Percentiles rank a stretch among this genome's conserved stretches.
Conservation (phyloP, 2,329 filamentous ascomycete species). For the Trichoderma sp. region DNA sequence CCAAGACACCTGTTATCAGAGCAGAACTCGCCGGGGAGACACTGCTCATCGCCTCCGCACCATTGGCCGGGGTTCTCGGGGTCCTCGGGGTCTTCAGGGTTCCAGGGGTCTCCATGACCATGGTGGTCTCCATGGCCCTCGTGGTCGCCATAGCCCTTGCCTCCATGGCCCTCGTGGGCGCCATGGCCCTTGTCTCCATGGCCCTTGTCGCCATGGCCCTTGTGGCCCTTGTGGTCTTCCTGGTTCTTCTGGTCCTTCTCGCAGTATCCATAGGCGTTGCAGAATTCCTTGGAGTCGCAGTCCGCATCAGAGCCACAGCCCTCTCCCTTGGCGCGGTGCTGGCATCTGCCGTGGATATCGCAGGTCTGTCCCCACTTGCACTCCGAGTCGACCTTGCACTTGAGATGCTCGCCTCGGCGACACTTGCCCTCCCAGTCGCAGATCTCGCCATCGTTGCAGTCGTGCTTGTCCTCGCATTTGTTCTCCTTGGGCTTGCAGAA, state of each 20-base stretch:
- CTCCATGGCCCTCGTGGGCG: too few species aligned
- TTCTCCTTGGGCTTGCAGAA: conserved; percentile 13
- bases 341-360: conserved; percentile 16
- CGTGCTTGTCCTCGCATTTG: conserved; percentile 1
- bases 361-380: conserved; percentile 6
- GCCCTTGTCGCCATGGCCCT: too few species aligned
- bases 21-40: conserved; percentile 5
- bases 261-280: conserved; percentile 17
- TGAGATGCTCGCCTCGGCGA: conserved; percentile 7
- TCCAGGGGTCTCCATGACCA: too few species aligned
- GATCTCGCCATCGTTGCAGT: conserved; percentile 12
- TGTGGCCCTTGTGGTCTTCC: not conserved
- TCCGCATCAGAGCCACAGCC: not conserved
- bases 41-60: not conserved
- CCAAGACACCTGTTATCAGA: not conserved
- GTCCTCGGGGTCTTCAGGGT: too few species aligned
- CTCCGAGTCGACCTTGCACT: conserved; percentile 4
- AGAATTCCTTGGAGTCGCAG: conserved; percentile 4
- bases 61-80: too few species aligned
- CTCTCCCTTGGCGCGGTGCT: not conserved
- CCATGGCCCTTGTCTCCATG: too few species aligned
- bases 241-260: not conserved
- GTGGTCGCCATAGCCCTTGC: too few species aligned
- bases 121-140: too few species aligned
- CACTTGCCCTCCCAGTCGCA: conserved; percentile 15